These are phyloP conservation scores for Aurinia saxatilis DNA, from an alignment of 345 rosid genomes.

Conservation along the genomic window DNA sequence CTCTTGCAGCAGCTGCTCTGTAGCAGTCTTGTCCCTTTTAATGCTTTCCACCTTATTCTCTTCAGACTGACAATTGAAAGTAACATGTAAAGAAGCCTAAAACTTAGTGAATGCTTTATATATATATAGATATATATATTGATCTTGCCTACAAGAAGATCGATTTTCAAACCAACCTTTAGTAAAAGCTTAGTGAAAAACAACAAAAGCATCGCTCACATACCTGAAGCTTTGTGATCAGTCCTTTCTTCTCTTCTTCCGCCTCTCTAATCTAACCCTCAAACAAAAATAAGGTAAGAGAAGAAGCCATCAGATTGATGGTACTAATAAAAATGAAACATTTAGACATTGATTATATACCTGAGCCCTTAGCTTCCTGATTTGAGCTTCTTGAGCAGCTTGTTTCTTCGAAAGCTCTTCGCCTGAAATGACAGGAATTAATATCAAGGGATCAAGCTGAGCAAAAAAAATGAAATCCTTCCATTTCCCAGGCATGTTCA, in stretches of 20 bases:
- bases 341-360: constrained; percentile 29
- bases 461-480: background rate
- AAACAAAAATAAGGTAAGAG: constrained; percentile 25
- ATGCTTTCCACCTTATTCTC: constrained; percentile 94
- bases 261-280: constrained; percentile 74
- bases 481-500: background rate
- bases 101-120: constrained; percentile 1
- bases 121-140: constrained; percentile 9
- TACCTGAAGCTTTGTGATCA: constrained; percentile 94
- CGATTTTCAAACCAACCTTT: constrained; percentile 1
- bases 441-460: constrained; percentile 7
- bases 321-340: constrained; percentile 2
- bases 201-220: background rate
- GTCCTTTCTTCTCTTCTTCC: constrained; percentile 98
- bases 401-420: constrained; percentile 99
- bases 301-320: constrained; percentile 9
- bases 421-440: constrained; percentile 41
- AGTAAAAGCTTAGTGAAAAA: constrained; percentile 2
- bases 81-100: constrained; percentile 6
- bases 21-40: constrained; percentile 84
- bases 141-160: background rate
- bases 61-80: constrained; percentile 57
- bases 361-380: constrained; percentile 98
- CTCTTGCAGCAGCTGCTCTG: constrained; percentile 91
- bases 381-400: constrained; percentile 91